A percentile compares a stretch with the other conserved stretches of the same genome.
Conservation (phyloP, 2,329 filamentous ascomycete genomes). For the Juglanconis sp. region DNA sequence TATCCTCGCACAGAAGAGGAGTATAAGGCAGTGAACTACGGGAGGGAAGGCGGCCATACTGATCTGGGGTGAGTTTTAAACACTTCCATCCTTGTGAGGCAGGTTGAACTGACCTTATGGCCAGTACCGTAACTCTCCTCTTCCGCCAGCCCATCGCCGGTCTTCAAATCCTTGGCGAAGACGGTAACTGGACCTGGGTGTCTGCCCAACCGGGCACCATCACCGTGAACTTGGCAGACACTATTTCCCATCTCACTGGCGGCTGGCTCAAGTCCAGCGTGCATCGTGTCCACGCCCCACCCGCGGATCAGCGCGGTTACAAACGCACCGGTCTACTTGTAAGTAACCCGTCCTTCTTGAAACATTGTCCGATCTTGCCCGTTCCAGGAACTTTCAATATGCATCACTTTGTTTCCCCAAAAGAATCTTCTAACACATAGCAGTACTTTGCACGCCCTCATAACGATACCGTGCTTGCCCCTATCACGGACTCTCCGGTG, state of each 20-base stretch:
- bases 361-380: neutral
- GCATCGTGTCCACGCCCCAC: conserved; percentile 41
- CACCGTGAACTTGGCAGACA: conserved; percentile 50
- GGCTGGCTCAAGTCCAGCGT: conserved; percentile 43
- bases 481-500: conserved; percentile 32
- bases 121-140: conserved; percentile 5
- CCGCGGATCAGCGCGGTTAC: conserved; percentile 37
- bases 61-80: neutral
- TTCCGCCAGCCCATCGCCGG: conserved; percentile 15
- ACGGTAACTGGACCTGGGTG: conserved; percentile 41
- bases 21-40: conserved; percentile 35
- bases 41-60: neutral
- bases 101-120: neutral
- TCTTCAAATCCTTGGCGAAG: conserved; percentile 7
- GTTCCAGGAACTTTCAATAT: neutral
- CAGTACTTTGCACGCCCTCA: conserved; percentile 37
- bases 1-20: conserved; percentile 42
- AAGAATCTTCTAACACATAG: conserved; percentile 19
- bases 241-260: conserved; percentile 44
- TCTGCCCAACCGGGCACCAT: conserved; percentile 46
- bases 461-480: conserved; percentile 33
- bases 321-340: neutral
- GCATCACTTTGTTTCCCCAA: neutral
- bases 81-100: neutral
- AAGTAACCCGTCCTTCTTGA: neutral